phyloP scores from a whole-genome alignment of 257 asterid species.

The Verbascum thapsus region DNA sequence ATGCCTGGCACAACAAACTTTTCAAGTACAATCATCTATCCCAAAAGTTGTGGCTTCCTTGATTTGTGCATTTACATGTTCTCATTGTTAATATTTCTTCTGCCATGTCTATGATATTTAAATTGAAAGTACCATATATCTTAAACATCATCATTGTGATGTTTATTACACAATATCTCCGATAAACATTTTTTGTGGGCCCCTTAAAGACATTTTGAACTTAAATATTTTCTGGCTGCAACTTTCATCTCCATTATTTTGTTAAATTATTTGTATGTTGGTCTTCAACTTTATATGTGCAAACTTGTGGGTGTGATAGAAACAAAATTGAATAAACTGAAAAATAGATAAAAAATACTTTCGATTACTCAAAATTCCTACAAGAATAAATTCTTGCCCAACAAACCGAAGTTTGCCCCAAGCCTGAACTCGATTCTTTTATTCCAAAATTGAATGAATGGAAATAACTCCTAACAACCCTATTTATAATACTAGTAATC shows the following conservation, averaged over 20 bases:
- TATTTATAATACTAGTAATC: no score
- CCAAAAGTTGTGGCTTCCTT: not conserved
- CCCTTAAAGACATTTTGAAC: not conserved
- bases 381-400: no score
- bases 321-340: no score
- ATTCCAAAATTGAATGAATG: no score
- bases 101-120: not conserved
- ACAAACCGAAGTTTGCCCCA: no score
- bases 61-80: constrained; percentile 22
- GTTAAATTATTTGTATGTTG: not conserved
- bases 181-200: not conserved
- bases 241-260: not conserved
- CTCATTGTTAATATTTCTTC: not conserved
- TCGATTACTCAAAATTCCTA: no score
- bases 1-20: not conserved
- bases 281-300: no score
- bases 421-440: no score
- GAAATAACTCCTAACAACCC: no score
- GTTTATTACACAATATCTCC: not conserved
- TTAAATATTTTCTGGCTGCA: constrained; percentile 1
- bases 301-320: no score
- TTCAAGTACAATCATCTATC: not conserved
- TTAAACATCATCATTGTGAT: not conserved
- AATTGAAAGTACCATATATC: not conserved
- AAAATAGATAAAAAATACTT: no score